Conservation (phyloP, 2,329 filamentous ascomycete species). For the Penicillium sp. region DNA sequence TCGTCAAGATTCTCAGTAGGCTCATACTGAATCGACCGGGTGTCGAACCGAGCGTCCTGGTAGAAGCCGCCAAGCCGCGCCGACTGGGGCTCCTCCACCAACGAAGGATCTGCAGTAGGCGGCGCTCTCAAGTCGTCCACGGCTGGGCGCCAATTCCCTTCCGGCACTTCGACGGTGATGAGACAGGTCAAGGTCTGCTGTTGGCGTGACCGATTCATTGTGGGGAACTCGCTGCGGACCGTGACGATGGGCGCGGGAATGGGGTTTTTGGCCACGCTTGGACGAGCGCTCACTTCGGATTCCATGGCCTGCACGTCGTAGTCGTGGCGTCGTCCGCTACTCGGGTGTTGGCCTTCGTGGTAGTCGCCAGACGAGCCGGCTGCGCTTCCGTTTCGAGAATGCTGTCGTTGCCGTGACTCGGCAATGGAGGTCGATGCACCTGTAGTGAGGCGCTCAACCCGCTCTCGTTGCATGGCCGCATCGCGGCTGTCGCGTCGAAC, state of each 20-base stretch:
- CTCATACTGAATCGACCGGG: conserved; percentile 65
- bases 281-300: conserved; percentile 66
- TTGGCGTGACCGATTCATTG: conserved; percentile 81
- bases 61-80: conserved; percentile 39
- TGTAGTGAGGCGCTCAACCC: conserved; percentile 42
- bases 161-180: conserved; percentile 86
- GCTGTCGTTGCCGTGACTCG: conserved; percentile 34
- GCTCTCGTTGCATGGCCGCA: conserved; percentile 36
- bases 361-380: conserved; percentile 72
- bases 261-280: conserved; percentile 66
- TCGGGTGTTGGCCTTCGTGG: conserved; percentile 64
- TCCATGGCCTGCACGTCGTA: conserved; percentile 98
- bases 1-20: conserved; percentile 71
- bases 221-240: conserved; percentile 93
- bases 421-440: conserved; percentile 16
- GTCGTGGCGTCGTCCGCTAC: conserved; percentile 69
- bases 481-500: conserved; percentile 38
- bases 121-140: conserved; percentile 65
- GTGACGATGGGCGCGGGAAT: conserved; percentile 90
- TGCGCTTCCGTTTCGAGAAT: conserved; percentile 73
- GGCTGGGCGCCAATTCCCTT: conserved; percentile 83
- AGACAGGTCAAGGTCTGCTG: conserved; percentile 93
- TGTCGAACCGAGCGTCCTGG: conserved; percentile 21
- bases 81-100: conserved; percentile 50
- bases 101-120: conserved; percentile 44